These are phyloP conservation scores for Eutrema heterophyllum DNA, from an alignment of 345 rosid genomes.

Conservation along the genomic window DNA sequence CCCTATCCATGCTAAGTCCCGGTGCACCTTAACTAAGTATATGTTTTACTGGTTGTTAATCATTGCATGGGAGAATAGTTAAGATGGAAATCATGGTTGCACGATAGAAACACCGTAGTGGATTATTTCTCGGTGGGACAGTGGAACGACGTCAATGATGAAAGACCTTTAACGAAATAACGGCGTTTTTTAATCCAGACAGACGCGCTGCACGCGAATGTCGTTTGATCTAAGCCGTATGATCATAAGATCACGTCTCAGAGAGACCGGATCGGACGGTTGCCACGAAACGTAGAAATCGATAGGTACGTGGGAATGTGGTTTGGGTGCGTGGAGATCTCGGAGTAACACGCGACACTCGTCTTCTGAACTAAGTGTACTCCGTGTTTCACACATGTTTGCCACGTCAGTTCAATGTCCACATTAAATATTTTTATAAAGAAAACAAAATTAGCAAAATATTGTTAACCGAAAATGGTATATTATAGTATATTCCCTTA, in stretches of 20 bases:
- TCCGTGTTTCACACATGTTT: constrained; percentile 26
- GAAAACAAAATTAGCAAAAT: too few species aligned
- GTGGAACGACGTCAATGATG: constrained; percentile 5
- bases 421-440: background rate
- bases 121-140: background rate
- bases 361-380: constrained; percentile 10
- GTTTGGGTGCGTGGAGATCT: constrained; percentile 17
- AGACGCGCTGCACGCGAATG: background rate
- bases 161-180: constrained; percentile 16
- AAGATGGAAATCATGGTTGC: background rate
- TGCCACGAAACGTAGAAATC: background rate
- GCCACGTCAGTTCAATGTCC: constrained; percentile 11
- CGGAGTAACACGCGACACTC: constrained; percentile 24
- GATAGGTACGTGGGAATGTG: constrained; percentile 22
- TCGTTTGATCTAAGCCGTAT: background rate
- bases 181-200: constrained; percentile 2
- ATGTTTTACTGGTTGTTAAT: background rate
- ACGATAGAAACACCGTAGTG: background rate
- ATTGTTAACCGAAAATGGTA: too few species aligned
- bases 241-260: background rate
- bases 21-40: background rate
- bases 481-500: too few species aligned
- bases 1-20: background rate
- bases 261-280: constrained; percentile 18
- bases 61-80: background rate